Percentiles rank a stretch among this genome's conserved stretches.
Evolutionary conservation across 495 filamentous ascomycete genomes (phyloP).

Genomic region (Tuber calosporum): DNA sequence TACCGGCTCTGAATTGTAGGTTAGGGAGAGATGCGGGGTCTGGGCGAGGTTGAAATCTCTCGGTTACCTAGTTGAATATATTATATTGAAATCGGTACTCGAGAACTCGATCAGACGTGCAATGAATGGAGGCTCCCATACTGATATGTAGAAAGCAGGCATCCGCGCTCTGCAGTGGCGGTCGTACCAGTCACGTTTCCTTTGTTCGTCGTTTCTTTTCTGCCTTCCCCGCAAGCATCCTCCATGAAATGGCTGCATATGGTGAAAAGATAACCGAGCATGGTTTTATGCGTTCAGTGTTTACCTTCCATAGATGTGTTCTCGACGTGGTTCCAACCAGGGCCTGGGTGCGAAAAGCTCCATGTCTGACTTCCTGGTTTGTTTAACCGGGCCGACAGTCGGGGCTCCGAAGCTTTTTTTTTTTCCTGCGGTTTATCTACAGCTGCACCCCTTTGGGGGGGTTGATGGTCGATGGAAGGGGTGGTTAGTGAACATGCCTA

Average conservation of each 20-base stretch:
- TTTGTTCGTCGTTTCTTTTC: constrained; percentile 13
- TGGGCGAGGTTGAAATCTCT: constrained; percentile 11
- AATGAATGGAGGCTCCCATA: constrained; percentile 31
- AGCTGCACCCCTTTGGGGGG: constrained; percentile 10
- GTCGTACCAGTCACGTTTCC: constrained; percentile 32
- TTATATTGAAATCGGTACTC: no score
- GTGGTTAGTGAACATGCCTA: constrained; percentile 17
- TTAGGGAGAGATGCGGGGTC: constrained; percentile 14
- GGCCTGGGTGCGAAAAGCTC: constrained; percentile 26
- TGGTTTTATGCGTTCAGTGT: constrained; percentile 7
- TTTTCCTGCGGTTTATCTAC: constrained; percentile 25
- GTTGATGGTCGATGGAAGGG: constrained; percentile 20
- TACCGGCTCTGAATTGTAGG: constrained; percentile 17
- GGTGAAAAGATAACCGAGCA: constrained; percentile 23
- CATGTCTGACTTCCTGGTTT: constrained; percentile 28
- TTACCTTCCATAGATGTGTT: constrained; percentile 26
- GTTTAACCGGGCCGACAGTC: constrained; percentile 22
- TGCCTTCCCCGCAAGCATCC: constrained; percentile 31
- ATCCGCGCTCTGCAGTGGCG: constrained; percentile 22
- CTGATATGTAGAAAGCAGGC: constrained; percentile 16
- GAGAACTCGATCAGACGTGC: constrained; percentile 25
- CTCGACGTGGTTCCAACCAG: constrained; percentile 40
- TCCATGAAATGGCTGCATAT: constrained; percentile 28
- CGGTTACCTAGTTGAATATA: no score
- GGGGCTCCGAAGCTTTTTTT: constrained; percentile 6